Percentiles rank a stretch among this genome's conserved stretches.
Conservation (phyloP, 306 rosid genomes). For the Sicyos baderoa region DNA sequence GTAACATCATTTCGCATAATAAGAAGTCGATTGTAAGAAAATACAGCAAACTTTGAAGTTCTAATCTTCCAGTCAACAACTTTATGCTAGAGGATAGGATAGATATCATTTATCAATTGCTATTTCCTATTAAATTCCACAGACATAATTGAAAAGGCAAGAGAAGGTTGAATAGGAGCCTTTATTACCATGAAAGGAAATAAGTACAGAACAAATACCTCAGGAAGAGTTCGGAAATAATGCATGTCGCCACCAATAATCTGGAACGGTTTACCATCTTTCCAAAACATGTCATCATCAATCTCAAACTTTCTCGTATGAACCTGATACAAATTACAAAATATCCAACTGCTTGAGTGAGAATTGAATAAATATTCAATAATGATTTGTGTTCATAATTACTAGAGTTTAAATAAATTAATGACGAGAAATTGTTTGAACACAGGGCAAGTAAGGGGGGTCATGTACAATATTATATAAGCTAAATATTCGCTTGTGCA, state of each 20-base stretch:
- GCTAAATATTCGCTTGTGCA: neutral
- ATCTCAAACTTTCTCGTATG: constrained; percentile 51
- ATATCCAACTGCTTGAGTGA: neutral
- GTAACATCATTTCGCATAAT: constrained; percentile 24
- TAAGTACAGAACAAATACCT: constrained; percentile 38
- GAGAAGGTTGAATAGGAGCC: neutral
- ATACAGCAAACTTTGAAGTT: neutral
- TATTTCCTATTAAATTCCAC: neutral
- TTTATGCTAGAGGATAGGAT: neutral
- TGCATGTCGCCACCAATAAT: constrained; percentile 94
- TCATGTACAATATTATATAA: neutral
- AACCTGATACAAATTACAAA: constrained; percentile 33
- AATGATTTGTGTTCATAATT: too few relatives aligned
- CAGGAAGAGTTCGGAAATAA: constrained; percentile 82
- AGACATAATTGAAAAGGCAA: neutral
- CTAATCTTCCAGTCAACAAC: neutral
- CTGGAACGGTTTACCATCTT: constrained; percentile 67
- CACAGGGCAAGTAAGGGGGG: too few relatives aligned
- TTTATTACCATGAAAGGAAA: neutral
- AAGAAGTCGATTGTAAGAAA: constrained; percentile 9
- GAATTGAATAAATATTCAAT: too few relatives aligned
- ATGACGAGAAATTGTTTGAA: neutral
- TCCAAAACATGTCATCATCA: constrained; percentile 67
- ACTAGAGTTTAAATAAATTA: neutral
- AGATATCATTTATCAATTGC: neutral